Evolutionary conservation across 1,139 yeast species (phyloP), one percentile per base, ranked within the genome.

Genomic region (Pneumocystis carinii): DNA sequence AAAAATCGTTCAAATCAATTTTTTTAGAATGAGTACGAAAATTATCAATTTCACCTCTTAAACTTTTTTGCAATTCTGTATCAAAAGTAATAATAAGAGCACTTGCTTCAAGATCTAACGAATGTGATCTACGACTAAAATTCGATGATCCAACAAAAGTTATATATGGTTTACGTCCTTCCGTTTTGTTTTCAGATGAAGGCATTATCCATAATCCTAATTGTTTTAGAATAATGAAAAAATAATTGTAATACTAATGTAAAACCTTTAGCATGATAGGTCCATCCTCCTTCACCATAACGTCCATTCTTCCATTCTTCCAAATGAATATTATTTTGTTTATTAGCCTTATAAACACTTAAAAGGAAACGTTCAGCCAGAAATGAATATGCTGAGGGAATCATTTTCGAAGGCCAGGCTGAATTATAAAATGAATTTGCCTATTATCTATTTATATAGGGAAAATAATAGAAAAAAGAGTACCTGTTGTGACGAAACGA

Each of bases 191-290:
- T n/a, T 68, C 68, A 2, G 64, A 69, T 0, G 90, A 87, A 7
- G 81, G 80, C 7, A 83, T 79, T 1, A 88, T 75, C 98, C 98
- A 92, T 32, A 69, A 12, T 29, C 59, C 59, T 57, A 57, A 39
- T 27, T 15, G 24, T 7, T 37, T 48, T 48, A 48, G 32, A 24
- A 48, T 48, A 48, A 24, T 48, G 7, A 57, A 19, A 7, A 57
- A 37, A 37, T 57, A 37, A 39, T 37, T 37, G 24, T n/a, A 17
- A 90, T 27, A 39, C 7, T 4, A 32, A 32, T 37, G 14, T 27
- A 32, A 14, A 77, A 0, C 99, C 99, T 72, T 92, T 92, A n/a
- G 98, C 98, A 72, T 92, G 99, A 73, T 92, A 92, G 0, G 97
- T 88, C 98, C 98, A 92, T 1, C 98, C 81, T 0, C 84, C 81